A percentile compares a stretch with the other conserved stretches of the same genome.
Conservation (phyloP, 768 basidiomycete species). For the Lentinula detonsa region DNA sequence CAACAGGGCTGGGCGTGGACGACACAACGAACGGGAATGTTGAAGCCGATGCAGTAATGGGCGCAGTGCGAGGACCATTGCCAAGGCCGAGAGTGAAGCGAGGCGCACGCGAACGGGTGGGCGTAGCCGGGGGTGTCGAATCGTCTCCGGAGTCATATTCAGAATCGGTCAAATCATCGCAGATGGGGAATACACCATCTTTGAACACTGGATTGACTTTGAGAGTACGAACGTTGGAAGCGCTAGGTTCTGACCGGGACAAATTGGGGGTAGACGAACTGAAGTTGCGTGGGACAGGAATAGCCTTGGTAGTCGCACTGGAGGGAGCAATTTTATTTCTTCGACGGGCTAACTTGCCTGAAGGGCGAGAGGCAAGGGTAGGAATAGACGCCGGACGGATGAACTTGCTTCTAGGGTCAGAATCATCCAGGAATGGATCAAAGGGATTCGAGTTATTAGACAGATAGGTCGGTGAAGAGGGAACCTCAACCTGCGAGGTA, state of each 20-base stretch:
- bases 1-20: slow-evolving; percentile 31
- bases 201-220: slow-evolving; percentile 23
- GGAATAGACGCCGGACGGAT: slow-evolving; percentile 23
- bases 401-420: slow-evolving; percentile 14
- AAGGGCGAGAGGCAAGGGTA: slow-evolving; percentile 39
- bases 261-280: slow-evolving; percentile 21
- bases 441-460: slow-evolving; percentile 43
- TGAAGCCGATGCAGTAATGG: slow-evolving; percentile 27
- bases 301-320: slow-evolving; percentile 34
- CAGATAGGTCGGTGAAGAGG: slow-evolving; percentile 28
- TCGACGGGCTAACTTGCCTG: slow-evolving; percentile 55
- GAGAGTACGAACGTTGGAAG: slow-evolving; percentile 23
- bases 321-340: slow-evolving; percentile 31
- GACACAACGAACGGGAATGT: slow-evolving; percentile 36
- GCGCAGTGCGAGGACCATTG: slow-evolving; percentile 46
- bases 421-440: slow-evolving; percentile 35
- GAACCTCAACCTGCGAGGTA: slow-evolving; percentile 66
- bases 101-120: slow-evolving; percentile 34
- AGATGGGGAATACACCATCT: slow-evolving; percentile 52
- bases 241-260: slow-evolving; percentile 45
- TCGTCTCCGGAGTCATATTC: slow-evolving; percentile 25
- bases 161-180: slow-evolving; percentile 63
- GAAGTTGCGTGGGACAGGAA: slow-evolving; percentile 41
- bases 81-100: slow-evolving; percentile 18
- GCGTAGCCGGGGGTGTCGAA: slow-evolving; percentile 45